These are phyloP conservation scores for Ustanciosporium gigantosporum DNA, from an alignment of 1,284 basidiomycete genomes.

Conservation along the genomic window DNA sequence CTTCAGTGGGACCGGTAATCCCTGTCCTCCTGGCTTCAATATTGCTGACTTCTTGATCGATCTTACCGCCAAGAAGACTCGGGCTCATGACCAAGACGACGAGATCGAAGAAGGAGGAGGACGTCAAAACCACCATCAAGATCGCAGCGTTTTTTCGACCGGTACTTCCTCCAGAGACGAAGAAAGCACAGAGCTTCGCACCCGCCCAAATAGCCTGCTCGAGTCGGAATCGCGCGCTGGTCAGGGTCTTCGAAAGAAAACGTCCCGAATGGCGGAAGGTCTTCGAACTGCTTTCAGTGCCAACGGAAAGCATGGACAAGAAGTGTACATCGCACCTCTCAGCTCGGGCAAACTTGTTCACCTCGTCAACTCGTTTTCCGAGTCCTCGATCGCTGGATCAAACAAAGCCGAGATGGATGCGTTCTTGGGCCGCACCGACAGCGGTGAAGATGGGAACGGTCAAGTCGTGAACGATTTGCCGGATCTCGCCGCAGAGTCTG, in stretches of 20 bases:
- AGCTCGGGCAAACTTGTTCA: constrained; percentile 67
- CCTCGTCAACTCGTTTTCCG: constrained; percentile 75
- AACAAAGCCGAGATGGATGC: constrained; percentile 71
- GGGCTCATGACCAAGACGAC: background rate
- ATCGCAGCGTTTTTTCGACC: constrained; percentile 24
- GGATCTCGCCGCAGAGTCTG: constrained; percentile 59
- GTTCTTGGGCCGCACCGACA: constrained; percentile 23
- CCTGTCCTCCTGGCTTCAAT: constrained; percentile 93
- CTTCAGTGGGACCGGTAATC: constrained; percentile 75
- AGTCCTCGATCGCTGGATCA: constrained; percentile 70
- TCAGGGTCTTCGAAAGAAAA: constrained; percentile 64
- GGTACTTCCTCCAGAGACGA: constrained; percentile 25
- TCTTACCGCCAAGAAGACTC: constrained; percentile 25
- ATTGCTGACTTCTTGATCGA: constrained; percentile 73
- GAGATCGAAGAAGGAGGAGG: constrained; percentile 14
- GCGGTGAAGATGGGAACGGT: constrained; percentile 26
- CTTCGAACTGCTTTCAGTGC: constrained; percentile 64
- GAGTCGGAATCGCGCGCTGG: constrained; percentile 65
- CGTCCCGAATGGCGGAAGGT: constrained; percentile 72
- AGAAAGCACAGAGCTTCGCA: constrained; percentile 65
- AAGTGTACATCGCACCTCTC: constrained; percentile 57
- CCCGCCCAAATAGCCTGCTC: constrained; percentile 67
- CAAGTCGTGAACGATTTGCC: constrained; percentile 13
- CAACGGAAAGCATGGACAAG: constrained; percentile 64
- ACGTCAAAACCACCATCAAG: constrained; percentile 2